These are phyloP conservation scores for Suillus brevipes DNA, from an alignment of 768 basidiomycete genomes.

Conservation along the genomic window DNA sequence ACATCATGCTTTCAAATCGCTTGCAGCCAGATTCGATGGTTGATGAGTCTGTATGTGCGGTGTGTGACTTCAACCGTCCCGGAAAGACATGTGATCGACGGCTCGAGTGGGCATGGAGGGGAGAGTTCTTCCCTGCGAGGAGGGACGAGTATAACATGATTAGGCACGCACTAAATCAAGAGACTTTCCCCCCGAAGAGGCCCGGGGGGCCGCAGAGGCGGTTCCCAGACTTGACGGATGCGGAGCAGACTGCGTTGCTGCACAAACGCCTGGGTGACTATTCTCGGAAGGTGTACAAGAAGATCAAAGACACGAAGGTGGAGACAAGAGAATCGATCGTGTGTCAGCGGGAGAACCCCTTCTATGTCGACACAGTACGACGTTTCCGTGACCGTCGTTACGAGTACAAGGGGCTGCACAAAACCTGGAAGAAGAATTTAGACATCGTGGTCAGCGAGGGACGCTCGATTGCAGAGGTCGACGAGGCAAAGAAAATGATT, in stretches of 20 bases:
- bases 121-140: constrained; percentile 96
- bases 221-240: constrained; percentile 77
- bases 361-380: constrained; percentile 98
- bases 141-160: constrained; percentile 99
- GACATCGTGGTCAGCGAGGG: constrained; percentile 71
- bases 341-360: constrained; percentile 96
- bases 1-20: constrained; percentile 99
- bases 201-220: constrained; percentile 73
- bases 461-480: constrained; percentile 78
- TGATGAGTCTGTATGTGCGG: constrained; percentile 93
- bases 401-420: constrained; percentile 97
- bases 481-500: constrained; percentile 99
- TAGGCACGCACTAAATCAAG: constrained; percentile 93
- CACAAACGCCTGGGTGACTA: constrained; percentile 99
- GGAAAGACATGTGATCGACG: constrained; percentile 93
- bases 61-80: constrained; percentile 97
- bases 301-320: constrained; percentile 95
- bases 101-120: constrained; percentile 98
- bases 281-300: constrained; percentile 97
- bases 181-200: constrained; percentile 81
- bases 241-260: constrained; percentile 88
- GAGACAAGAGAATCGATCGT: constrained; percentile 93
- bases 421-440: constrained; percentile 99
- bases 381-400: constrained; percentile 96
- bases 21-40: constrained; percentile 98